Conservation (phyloP, 2,329 filamentous ascomycete genomes). For the Pseudocercospora fijiensis region DNA sequence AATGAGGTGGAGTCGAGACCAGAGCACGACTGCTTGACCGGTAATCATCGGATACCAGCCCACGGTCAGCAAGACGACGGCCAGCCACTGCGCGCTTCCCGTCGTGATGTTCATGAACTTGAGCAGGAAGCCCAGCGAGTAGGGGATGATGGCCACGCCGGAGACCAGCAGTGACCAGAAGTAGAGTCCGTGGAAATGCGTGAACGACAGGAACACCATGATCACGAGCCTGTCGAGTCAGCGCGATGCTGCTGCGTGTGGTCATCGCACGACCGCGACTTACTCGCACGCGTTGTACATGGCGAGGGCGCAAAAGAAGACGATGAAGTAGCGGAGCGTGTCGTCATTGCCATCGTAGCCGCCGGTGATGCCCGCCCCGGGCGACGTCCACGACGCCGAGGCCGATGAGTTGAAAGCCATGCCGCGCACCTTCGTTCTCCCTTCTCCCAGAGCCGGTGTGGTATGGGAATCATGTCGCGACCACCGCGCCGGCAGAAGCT, state of each 20-base stretch:
- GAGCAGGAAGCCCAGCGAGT: slow-evolving; percentile 50
- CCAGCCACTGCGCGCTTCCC: slow-evolving; percentile 30
- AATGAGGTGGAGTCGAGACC: slow-evolving; percentile 62
- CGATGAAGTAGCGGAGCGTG: slow-evolving; percentile 33
- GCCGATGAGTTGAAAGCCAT: slow-evolving; percentile 7
- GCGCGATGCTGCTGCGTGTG: slow-evolving; percentile 32
- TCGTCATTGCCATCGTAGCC: slow-evolving; percentile 29
- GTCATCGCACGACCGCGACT: not conserved
- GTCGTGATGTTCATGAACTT: slow-evolving; percentile 44
- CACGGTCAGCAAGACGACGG: slow-evolving; percentile 40
- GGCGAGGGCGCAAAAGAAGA: slow-evolving; percentile 34
- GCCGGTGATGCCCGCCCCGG: slow-evolving; percentile 30
- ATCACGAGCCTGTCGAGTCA: slow-evolving; percentile 39
- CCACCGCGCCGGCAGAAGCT: not conserved
- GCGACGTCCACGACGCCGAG: slow-evolving; percentile 32
- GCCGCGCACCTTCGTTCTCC: not conserved
- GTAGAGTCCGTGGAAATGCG: slow-evolving; percentile 49
- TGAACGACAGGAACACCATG: slow-evolving; percentile 51
- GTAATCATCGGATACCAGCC: slow-evolving; percentile 63
- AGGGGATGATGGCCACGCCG: slow-evolving; percentile 48
- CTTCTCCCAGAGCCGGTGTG: not conserved
- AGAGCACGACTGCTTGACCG: slow-evolving; percentile 54
- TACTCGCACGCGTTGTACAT: slow-evolving; percentile 33
- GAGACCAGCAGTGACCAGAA: slow-evolving; percentile 52
- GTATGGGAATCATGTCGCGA: not conserved